A percentile compares a stretch with the other conserved stretches of the same genome.
Conservation (phyloP, 768 basidiomycete genomes). For the Agrocybe pediades region DNA sequence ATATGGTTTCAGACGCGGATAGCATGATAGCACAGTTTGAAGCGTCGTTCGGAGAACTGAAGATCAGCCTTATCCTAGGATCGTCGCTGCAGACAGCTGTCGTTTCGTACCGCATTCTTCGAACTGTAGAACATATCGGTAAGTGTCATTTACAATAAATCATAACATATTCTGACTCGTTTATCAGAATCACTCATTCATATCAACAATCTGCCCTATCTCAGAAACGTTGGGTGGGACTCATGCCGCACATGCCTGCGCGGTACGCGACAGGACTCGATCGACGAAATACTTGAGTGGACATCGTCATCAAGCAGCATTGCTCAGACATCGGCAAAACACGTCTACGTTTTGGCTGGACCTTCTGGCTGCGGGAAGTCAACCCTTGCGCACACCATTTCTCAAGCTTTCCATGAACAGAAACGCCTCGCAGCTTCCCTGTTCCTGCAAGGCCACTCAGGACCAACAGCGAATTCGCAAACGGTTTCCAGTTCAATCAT, state of each 20-base stretch:
- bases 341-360: slow-evolving; percentile 1
- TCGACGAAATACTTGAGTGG: slow-evolving; percentile 5
- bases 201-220: slow-evolving; percentile 1
- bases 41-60: slow-evolving; percentile 6
- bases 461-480: too few relatives aligned
- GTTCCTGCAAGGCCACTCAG: neutral
- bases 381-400: slow-evolving; percentile 5
- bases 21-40: slow-evolving; percentile 8
- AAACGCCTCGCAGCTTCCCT: slow-evolving; percentile 1
- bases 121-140: slow-evolving; percentile 7
- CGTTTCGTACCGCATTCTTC: slow-evolving; percentile 9
- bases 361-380: slow-evolving; percentile 4
- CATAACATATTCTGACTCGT: neutral
- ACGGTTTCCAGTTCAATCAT: too few relatives aligned
- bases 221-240: slow-evolving; percentile 1
- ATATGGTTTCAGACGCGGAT: slow-evolving; percentile 7
- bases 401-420: neutral
- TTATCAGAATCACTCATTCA: slow-evolving; percentile 1
- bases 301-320: neutral
- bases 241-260: neutral
- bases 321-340: neutral
- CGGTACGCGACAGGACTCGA: slow-evolving; percentile 1
- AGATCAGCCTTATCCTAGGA: slow-evolving; percentile 9
- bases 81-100: slow-evolving; percentile 8
- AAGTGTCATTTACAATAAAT: neutral